These are phyloP conservation scores for Saccharomyces hybrid DNA, from an alignment of 1,139 yeast genomes.

Conservation along the genomic window DNA sequence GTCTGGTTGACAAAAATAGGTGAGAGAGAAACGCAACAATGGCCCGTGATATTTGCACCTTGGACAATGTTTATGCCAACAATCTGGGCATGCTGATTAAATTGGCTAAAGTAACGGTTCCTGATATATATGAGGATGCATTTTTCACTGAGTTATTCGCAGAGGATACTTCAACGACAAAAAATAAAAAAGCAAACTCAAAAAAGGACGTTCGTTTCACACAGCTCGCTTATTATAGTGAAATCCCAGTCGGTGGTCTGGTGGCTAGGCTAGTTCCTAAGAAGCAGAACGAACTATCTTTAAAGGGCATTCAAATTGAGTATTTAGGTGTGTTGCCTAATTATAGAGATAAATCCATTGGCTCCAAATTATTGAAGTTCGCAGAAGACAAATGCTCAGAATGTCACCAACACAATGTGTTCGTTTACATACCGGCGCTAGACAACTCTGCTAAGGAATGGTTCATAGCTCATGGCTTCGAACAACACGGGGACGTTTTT, in stretches of 20 bases:
- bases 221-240: slow-evolving; percentile 48
- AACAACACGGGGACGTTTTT: slow-evolving; percentile 34
- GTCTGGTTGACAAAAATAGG: neutral
- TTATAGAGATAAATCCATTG: slow-evolving; percentile 55
- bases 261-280: slow-evolving; percentile 39
- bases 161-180: slow-evolving; percentile 8
- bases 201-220: slow-evolving; percentile 11
- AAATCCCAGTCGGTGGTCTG: slow-evolving; percentile 69
- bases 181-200: slow-evolving; percentile 4
- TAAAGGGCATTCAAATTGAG: slow-evolving; percentile 52
- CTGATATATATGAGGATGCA: slow-evolving; percentile 7
- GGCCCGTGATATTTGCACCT: slow-evolving; percentile 18
- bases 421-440: slow-evolving; percentile 48
- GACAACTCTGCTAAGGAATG: slow-evolving; percentile 44
- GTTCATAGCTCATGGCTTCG: slow-evolving; percentile 51
- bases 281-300: slow-evolving; percentile 31
- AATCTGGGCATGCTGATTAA: slow-evolving; percentile 17
- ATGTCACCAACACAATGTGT: slow-evolving; percentile 47
- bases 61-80: slow-evolving; percentile 27
- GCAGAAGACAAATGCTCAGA: slow-evolving; percentile 49
- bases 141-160: slow-evolving; percentile 17
- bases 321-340: slow-evolving; percentile 57
- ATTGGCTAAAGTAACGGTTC: slow-evolving; percentile 4
- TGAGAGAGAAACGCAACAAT: slow-evolving; percentile 5
- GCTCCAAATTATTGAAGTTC: slow-evolving; percentile 47